Evolutionary conservation across 108 stramenopile genomes (phyloP).

Genomic region (Cylindrotheca fusiformis): DNA sequence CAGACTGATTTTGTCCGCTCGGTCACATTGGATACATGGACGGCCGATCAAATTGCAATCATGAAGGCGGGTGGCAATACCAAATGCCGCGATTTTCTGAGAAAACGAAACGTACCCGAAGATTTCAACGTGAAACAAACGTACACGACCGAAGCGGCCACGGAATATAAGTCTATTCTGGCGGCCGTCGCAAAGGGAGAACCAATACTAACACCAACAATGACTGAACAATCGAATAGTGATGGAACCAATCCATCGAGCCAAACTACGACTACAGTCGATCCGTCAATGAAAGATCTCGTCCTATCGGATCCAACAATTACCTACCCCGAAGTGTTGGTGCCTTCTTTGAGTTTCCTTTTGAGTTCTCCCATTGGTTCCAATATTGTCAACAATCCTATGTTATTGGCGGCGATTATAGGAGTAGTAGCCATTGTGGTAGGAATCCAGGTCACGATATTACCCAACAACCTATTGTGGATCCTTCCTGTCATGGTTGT

Average conservation of each 20-base stretch:
- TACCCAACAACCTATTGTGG: background rate
- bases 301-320: background rate
- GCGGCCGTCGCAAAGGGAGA: background rate
- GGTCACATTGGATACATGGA: conserved; percentile 39
- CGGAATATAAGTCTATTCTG: background rate
- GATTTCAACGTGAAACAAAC: background rate
- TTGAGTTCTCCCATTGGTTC: background rate
- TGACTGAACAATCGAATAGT: background rate
- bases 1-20: conserved; percentile 46
- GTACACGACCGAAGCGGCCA: background rate
- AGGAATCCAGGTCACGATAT: background rate
- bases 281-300: background rate
- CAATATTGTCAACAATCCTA: background rate
- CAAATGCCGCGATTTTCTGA: conserved; percentile 23
- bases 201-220: background rate
- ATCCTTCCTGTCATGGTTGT: background rate
- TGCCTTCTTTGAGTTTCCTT: background rate
- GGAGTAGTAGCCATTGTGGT: background rate
- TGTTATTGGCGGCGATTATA: too few species aligned
- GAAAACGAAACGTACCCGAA: background rate
- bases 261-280: background rate
- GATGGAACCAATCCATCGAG: too few species aligned
- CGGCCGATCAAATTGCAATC: conserved; percentile 20
- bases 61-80: conserved; percentile 45
- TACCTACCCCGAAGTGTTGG: background rate